Base-by-base conservation (phyloP, 768 basidiomycete species). In the Tremella yokohamensis region DNA sequence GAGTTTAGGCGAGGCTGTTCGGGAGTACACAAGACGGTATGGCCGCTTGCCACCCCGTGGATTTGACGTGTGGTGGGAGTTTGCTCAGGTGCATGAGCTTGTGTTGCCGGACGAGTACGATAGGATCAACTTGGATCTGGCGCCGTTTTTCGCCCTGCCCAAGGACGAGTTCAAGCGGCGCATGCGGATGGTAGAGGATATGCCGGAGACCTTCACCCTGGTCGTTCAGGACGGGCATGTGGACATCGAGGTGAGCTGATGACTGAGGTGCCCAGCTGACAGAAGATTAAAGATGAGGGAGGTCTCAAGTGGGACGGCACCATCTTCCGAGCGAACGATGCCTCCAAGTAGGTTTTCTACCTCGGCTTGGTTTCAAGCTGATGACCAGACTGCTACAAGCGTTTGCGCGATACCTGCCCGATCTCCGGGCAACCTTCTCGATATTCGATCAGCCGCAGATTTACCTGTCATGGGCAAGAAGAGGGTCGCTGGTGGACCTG, bases 1-100 rank as follows among this genome's bases (percentile, higher is more conserved):
- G 34, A 77, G 72, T 8, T 63, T 78, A 3, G 64, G 53, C 8
- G 68, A 78, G 57, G 78, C 78, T 0, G 76, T 78, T 0, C 42
- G 11, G 22, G 78, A 79, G 60, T 79, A 79, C 58, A 66, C 58
- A 26, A 63, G 73, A 53, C 47, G 79, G 40, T 74, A 79, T 56
- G 75, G 74, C 15, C 57, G 79, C 9, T 54, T 56, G 16, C 79
- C 79, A 16, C 79, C 79, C 8, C 77, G 68, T 61, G 79, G 79
- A 1, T 79, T 78, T 48, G 78, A 79, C 57, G 44, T 65, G 15
- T 78, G 77, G 77, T 76, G 75, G 75, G 68, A 76, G 0, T 74
- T 67, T 52, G 72, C 67, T 0, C 60, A 61, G 57, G 49, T 52
- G 12, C 52, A 69, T 56, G 57, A 71, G n/a, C 49, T 76, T 20